Percentiles rank a stretch among this genome's conserved stretches.
These are phyloP conservation scores for Globisporangium nodosum DNA, from an alignment of 352 stramenopile species.

Conservation along the genomic window DNA sequence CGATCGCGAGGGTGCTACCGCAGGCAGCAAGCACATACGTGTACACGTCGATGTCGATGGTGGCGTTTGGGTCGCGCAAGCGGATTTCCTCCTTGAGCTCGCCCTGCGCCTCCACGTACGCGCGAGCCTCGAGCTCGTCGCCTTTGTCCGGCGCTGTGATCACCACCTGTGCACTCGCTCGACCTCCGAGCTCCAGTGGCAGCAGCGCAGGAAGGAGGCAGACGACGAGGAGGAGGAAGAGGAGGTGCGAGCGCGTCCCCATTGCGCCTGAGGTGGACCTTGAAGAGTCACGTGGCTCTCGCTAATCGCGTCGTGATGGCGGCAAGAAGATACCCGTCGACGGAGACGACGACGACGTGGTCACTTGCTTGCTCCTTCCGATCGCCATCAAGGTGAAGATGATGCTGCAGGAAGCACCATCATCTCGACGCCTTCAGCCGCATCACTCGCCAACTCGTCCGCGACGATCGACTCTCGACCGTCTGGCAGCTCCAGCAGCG, in stretches of 20 bases:
- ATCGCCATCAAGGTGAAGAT: too few species aligned
- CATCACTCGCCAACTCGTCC: constrained; percentile 1
- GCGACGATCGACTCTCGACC: constrained; percentile 13
- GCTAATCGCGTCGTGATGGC: too few species aligned
- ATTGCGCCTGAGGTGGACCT: neutral
- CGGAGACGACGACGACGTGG: too few species aligned
- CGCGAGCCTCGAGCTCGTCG: constrained; percentile 55
- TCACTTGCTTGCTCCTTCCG: too few species aligned
- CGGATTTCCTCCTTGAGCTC: constrained; percentile 35
- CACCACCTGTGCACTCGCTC: constrained; percentile 30
- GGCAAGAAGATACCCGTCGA: too few species aligned
- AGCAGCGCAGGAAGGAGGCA: neutral
- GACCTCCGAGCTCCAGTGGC: neutral
- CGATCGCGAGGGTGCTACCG: neutral
- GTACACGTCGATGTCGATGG: constrained; percentile 69
- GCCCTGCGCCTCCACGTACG: constrained; percentile 37
- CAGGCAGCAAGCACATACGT: constrained; percentile 20
- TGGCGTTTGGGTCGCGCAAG: constrained; percentile 26
- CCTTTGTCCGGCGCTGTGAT: constrained; percentile 67
- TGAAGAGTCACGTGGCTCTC: neutral
- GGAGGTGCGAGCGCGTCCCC: neutral
- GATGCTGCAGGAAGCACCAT: too few species aligned
- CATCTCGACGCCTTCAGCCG: too few species aligned
- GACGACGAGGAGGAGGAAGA: neutral
- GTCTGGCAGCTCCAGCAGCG: constrained; percentile 15